Evolutionary conservation across 129 eudicot genomes (phyloP).

Genomic region (Escallonia rubra): DNA sequence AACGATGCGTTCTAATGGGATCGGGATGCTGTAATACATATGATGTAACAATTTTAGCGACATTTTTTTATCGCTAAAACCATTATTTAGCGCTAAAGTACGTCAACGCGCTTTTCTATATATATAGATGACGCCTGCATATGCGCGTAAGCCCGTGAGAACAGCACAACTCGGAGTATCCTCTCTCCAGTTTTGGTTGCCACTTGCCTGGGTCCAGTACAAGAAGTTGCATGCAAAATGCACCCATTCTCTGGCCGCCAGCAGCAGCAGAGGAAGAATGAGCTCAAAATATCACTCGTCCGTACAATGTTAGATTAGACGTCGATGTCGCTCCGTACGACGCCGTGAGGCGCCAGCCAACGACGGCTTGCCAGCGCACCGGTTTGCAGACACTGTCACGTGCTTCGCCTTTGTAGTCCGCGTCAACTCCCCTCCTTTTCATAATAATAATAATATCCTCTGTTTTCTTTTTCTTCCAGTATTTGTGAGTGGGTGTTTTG

Average conservation of each 20-base stretch:
- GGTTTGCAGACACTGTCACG: slow-evolving; percentile 12
- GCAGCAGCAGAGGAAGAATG: neutral
- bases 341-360: neutral
- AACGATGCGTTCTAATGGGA: neutral
- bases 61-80: too few relatives aligned
- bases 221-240: neutral
- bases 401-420: slow-evolving; percentile 9
- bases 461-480: neutral
- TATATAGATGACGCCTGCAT: too few relatives aligned
- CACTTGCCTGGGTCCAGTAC: neutral
- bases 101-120: too few relatives aligned
- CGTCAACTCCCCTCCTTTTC: neutral
- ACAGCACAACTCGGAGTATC: too few relatives aligned
- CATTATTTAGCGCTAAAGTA: too few relatives aligned
- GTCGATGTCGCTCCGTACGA: neutral
- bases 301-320: slow-evolving; percentile 4
- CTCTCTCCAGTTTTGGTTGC: too few relatives aligned
- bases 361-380: neutral
- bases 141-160: too few relatives aligned
- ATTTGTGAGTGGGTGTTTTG: neutral
- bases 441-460: too few relatives aligned
- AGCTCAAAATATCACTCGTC: neutral
- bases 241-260: neutral
- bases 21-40: neutral
- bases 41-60: too few relatives aligned